These are phyloP conservation scores for Kodamaea hsintzibuensis DNA, from an alignment of 805 yeast genomes.

Conservation along the genomic window DNA sequence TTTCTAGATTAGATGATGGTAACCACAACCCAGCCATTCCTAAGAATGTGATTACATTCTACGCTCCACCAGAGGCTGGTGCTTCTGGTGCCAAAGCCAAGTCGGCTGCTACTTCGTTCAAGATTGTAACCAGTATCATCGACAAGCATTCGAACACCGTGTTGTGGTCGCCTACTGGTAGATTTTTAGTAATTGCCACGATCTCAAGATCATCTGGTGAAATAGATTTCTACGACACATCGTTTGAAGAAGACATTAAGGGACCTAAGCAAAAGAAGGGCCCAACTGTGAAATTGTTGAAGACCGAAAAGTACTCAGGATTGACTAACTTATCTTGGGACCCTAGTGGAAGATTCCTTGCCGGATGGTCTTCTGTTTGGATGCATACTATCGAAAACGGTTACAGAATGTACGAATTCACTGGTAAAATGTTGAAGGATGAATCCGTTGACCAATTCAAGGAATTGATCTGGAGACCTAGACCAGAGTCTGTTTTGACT, in stretches of 20 bases:
- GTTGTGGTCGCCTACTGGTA: conserved; percentile 90
- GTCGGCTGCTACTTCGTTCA: conserved; percentile 52
- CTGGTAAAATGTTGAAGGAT: conserved; percentile 74
- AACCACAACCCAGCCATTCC: conserved; percentile 63
- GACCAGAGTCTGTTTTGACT: conserved; percentile 78
- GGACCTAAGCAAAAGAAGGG: conserved; percentile 41
- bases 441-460: conserved; percentile 81
- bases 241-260: conserved; percentile 70
- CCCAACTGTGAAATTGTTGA: conserved; percentile 57
- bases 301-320: conserved; percentile 67
- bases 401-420: conserved; percentile 80
- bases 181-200: conserved; percentile 66
- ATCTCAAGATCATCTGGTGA: conserved; percentile 55
- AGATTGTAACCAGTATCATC: conserved; percentile 54
- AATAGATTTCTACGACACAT: conserved; percentile 83
- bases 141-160: conserved; percentile 72
- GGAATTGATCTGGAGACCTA: conserved; percentile 95
- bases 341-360: conserved; percentile 88
- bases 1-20: conserved; percentile 68
- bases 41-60: conserved; percentile 72
- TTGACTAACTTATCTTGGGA: conserved; percentile 91
- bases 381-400: conserved; percentile 87
- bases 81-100: conserved; percentile 45
- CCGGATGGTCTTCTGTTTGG: conserved; percentile 87
- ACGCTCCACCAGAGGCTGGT: conserved; percentile 65